Base-by-base conservation (phyloP, 2,329 filamentous ascomycete species). In the Stagonosporopsis cucurbitacearum region DNA sequence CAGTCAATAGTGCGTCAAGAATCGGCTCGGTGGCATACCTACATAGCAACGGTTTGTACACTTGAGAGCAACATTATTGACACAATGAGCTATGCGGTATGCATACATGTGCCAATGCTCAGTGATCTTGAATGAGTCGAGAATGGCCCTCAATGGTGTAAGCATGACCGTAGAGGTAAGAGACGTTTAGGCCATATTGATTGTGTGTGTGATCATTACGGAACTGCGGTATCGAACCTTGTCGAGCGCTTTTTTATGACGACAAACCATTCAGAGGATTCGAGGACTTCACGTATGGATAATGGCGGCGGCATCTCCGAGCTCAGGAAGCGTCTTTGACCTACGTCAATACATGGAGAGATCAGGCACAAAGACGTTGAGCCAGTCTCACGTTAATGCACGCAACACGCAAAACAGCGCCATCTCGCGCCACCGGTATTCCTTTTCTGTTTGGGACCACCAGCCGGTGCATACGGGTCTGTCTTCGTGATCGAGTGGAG, bases 371-470 rank as follows among this genome's bases (percentile, higher is more conserved):
- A 25, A 39, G 30, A 43, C 53, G 53, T 51, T 47, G 3, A 40
- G 17, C 19, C 39, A 30, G 32, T 47, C 26, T 42, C 25, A 12
- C 35, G 12, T 32, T 37, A 12, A 22, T 51, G 48, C 47, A 39
- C 23, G 37, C 25, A 43, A 56, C 25, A 43, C 37, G 42, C 47
- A 43, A 43, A 43, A 37, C 32, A 37, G 23, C 47, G 43, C 43
- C 37, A 46, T 56, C 47, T 47, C 47, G 46, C 37, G 26, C 43
- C 43, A 43, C 36, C 32, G 8, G 43, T 17, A 35, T 13, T 37
- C 28, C 6, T 19, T 19, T 23, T 12, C 19, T 13, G 35, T 17
- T 30, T 23, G 37, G 30, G 25, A 17, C n/a, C 11, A 47, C 19
- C 44, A 23, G 39, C 33, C 37, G 37, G 30, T 48, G 53, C 53